Percentiles rank a stretch among this genome's conserved stretches.
phyloP scores from a whole-genome alignment of 2,329 filamentous ascomycete genomes.

The Leptographium flavum region DNA sequence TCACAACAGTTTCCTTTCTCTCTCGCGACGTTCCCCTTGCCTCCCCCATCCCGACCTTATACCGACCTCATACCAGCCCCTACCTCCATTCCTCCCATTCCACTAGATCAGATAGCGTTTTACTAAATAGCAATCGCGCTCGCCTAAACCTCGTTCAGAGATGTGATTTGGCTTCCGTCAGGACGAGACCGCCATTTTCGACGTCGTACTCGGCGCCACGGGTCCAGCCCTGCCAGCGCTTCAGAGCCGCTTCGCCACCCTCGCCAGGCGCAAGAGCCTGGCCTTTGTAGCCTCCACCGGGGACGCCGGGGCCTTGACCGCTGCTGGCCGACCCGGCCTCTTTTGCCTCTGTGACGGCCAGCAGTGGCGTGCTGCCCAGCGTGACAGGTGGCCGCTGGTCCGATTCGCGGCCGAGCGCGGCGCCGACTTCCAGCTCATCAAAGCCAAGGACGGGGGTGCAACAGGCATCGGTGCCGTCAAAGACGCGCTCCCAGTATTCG shows the following conservation, averaged over 20 bases:
- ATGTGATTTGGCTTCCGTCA: conserved; percentile 26
- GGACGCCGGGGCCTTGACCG: conserved; percentile 51
- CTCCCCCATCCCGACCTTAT: not conserved
- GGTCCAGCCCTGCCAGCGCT: conserved; percentile 65
- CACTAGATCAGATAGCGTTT: conserved; percentile 1
- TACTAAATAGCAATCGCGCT: not conserved
- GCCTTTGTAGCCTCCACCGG: conserved; percentile 54
- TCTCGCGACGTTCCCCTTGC: not conserved
- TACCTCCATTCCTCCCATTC: not conserved
- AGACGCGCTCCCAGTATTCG: conserved; percentile 68
- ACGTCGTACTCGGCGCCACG: conserved; percentile 58
- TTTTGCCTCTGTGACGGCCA: conserved; percentile 42
- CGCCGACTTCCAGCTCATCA: conserved; percentile 48
- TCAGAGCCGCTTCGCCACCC: conserved; percentile 56
- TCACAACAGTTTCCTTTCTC: not conserved
- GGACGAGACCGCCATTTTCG: conserved; percentile 44
- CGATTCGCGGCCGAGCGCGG: conserved; percentile 31
- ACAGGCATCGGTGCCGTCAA: conserved; percentile 85
- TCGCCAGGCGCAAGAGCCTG: conserved; percentile 47
- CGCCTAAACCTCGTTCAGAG: not conserved
- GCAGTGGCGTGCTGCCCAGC: conserved; percentile 53
- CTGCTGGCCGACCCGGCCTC: conserved; percentile 38
- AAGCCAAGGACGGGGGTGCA: conserved; percentile 77
- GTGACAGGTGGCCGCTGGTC: conserved; percentile 60
- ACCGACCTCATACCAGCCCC: too few relatives aligned